Percentiles rank a stretch among this genome's conserved stretches.
Evolutionary conservation across 208 protist genomes (phyloP).

Genomic region (Leishmania lainsoni): DNA sequence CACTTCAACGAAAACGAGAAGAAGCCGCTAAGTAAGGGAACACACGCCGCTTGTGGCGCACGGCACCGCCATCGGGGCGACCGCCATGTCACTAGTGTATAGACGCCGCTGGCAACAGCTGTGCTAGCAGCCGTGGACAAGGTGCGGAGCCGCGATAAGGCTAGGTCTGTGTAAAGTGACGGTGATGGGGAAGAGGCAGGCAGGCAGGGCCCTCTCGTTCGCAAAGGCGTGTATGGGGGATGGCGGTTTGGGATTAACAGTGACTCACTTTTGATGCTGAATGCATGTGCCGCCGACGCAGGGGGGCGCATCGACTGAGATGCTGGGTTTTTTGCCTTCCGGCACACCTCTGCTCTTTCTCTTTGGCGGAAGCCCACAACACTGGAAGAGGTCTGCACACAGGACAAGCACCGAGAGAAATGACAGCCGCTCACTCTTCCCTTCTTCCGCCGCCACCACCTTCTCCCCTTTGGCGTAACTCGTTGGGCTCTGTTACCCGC

Average conservation of each 20-base stretch:
- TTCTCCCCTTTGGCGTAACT: neutral
- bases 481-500: neutral
- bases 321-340: neutral
- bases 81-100: neutral
- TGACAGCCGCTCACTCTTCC: neutral
- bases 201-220: neutral
- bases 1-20: neutral
- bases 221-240: neutral
- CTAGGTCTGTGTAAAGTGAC: no score
- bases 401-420: neutral
- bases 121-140: neutral
- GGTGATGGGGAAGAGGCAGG: no score
- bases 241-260: neutral
- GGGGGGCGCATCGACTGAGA: neutral
- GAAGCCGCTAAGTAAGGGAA: neutral
- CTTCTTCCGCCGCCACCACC: neutral
- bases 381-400: neutral
- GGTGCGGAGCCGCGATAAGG: no score
- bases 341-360: neutral
- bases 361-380: neutral
- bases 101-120: neutral
- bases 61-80: neutral
- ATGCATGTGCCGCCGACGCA: neutral
- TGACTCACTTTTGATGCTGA: neutral
- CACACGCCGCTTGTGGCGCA: neutral